Base-by-base conservation (phyloP, 1,284 basidiomycete species). In the Bjerkandera adusta region DNA sequence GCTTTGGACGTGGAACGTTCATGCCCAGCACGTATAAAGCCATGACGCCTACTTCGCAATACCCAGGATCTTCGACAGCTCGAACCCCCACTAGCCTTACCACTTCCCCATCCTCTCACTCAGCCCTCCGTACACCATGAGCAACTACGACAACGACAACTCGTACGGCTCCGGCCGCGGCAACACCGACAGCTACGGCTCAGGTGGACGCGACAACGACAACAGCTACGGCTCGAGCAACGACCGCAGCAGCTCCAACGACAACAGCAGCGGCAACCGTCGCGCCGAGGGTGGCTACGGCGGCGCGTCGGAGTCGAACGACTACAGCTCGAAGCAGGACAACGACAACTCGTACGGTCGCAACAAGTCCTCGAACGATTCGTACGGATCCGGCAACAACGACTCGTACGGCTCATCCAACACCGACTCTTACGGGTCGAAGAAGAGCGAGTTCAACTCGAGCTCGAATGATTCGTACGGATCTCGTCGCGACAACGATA, bases 401-500 rank as follows among this genome's bases (percentile, higher is more conserved):
- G 36, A 47, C 35, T 43, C 36, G 21, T 47, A 49, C 33, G 48
- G 47, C 32, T 39, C 36, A 2, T 7, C 12, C 11, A 46, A 39
- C 29, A 24, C 35, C 49, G 22, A 50, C 53, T 22, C 21, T 42
- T 30, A 26, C 33, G 15, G 30, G 16, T 38, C 52, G 20, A 49
- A 36, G 16, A 44, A 51, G 41, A 42, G 11, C 40, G 22, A 47
- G 12, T 49, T 48, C 12, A 42, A 36, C 16, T 29, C 43, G 15
- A 43, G 43, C 44, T 45, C 43, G 44, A 47, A 41, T 43, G 22
- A 44, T 30, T 48, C 33, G 22, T 42, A 45, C 26, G 44, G 43
- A 22, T 37, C 36, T 6, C 34, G 34, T 32, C 18, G 13, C 30
- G 24, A 36, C 52, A 35, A 48, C 51, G 18, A 38, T 35, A 36